Evolutionary conservation across 192 early-diverging fungal genomes (phyloP), one percentile per base, ranked within the genome.

Genomic region (Podila clonocystis): DNA sequence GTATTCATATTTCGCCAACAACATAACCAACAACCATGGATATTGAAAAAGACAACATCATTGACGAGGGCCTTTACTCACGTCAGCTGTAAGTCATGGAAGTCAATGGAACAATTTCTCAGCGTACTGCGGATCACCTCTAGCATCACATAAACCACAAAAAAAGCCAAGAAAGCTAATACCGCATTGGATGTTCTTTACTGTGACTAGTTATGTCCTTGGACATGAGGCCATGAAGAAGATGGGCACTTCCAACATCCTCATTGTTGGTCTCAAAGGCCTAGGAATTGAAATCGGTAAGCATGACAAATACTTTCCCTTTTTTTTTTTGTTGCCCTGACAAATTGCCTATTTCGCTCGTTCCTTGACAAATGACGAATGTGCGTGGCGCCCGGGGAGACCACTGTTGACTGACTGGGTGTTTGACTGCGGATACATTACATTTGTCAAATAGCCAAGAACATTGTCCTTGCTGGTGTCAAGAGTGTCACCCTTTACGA

Each of bases 401-500:
- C 59, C 29, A 15, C 13, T 19, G 0, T 15, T 30, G 5, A 15
- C 15, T 30, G 12, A 19, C 5, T 17, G 30, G 20, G 49, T 31
- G 19, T 30, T 30, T 20, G 9, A 9, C 41, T 49, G 58, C 4
- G 38, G 26, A 50, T 20, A 34, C 57, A 9, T 11, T 36, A 11
- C 34, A 8, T 36, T 11, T 36, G 34, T 36, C 48, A 22, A 45
- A 33, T 67, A 97, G 94, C 98, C 76, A 99, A 99, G 83, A 99
- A 99, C 82, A 91, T 99, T 29, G 90, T 98, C 67, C 91, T 99
- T 41, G 98, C 98, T 45, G 98, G 98, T 63, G 98, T 99, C 66
- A 99, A 99, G 87, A 97, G 96, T 75, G 98, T 99, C 24, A 97
- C 96, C 11, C 84, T 99, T 26, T 92, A 97, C 76, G 98, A 99